Evolutionary conservation across 1,284 basidiomycete genomes (phyloP), one percentile per base, ranked within the genome.

Genomic region (Ganoderma sinense): DNA sequence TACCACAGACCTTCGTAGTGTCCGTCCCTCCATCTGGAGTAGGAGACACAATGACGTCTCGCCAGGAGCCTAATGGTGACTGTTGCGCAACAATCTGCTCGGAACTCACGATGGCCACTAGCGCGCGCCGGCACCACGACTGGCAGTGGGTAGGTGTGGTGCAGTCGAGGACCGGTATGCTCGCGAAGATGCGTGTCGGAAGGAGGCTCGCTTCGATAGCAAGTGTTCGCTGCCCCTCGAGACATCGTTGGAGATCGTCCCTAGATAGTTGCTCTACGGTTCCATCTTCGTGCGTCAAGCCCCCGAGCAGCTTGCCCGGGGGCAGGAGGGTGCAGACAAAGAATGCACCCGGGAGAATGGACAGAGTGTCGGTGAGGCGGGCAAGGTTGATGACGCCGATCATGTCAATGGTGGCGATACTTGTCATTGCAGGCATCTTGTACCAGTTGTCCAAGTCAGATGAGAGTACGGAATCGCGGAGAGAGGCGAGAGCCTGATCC

Each of bases 321-420:
- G 45, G 11, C 6, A 45, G 63, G 23, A 1, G 36, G 41, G 45
- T 33, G 59, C 63, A 65, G n/a, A 2, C 16, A 16, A 39, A 62
- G 13, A 65, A 18, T 7, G 68, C 68, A 40, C 11, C 14, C n/a
- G 68, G 68, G 16, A 69, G 60, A 14, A 69, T 6, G 14, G 45
- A 20, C 11, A 11, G 39, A 5, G 43, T 55, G 26, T 62, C 45
- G 1, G 41, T 55, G n/a, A 69, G 63, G 3, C 60, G 59, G 4
- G 68, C 68, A 23, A 61, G 39, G 40, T 65, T 65, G 64, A 65
- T 31, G 2, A 61, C 59, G 6, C 64, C 59, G 29, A 69, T 69
- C 33, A 36, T 36, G 33, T 36, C 33, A 10, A 36, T 36, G 33
- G 5, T 36, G 33, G 5, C 4, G 33, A 36, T 2, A 4, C 0